phyloP scores from a whole-genome alignment of 495 filamentous ascomycete species.

The Hyaloscypha variabilis region DNA sequence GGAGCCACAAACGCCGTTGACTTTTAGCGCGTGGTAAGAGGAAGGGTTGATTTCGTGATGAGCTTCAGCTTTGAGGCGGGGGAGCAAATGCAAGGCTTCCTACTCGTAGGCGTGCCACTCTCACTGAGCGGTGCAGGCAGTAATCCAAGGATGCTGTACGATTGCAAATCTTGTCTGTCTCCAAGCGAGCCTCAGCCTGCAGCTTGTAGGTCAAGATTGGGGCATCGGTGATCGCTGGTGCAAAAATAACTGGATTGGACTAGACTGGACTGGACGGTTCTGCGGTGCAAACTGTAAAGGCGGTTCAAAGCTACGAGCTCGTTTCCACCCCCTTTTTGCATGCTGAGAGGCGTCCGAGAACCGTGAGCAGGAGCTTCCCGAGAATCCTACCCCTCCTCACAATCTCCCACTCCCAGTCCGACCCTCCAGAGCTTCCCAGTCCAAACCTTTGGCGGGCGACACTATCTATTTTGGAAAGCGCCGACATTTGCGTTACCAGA shows the following conservation, averaged over 20 bases:
- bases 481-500: neutral
- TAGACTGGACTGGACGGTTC: neutral
- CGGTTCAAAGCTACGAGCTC: neutral
- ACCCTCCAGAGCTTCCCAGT: neutral
- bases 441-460: neutral
- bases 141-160: neutral
- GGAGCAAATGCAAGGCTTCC: neutral
- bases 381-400: neutral
- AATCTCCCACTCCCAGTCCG: neutral
- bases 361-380: neutral
- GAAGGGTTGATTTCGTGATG: constrained; percentile 8
- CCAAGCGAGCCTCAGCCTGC: constrained; percentile 1
- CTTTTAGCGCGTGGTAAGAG: constrained; percentile 3
- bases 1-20: constrained; percentile 3
- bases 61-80: constrained; percentile 11
- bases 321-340: constrained; percentile 6
- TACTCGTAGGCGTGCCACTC: neutral
- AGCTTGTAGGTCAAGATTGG: neutral
- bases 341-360: neutral
- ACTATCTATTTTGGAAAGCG: constrained; percentile 2
- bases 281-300: constrained; percentile 4
- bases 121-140: neutral
- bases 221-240: neutral
- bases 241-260: neutral
- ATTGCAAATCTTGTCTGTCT: constrained; percentile 3